Evolutionary conservation across 768 basidiomycete genomes (phyloP), one percentile per base, ranked within the genome.

Genomic region (Boletus eberwhitei): DNA sequence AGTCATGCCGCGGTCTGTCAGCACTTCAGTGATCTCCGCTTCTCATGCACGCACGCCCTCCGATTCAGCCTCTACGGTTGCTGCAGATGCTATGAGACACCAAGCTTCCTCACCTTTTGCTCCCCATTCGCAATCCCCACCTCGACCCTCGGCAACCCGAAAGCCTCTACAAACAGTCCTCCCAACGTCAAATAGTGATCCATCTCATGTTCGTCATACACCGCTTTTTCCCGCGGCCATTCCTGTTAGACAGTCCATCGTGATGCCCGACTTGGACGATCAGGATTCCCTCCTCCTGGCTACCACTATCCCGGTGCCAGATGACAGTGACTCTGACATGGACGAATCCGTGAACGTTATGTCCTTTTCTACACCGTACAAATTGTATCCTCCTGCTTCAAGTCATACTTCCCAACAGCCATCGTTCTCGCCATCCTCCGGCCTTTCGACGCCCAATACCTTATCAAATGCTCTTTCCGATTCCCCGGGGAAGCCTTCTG

Each of bases 311-410:
- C 90, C 89, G n/a, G 77, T 90, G 19, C 89, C 90, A 2, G 85
- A 83, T 59, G 81, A 86, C 61, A 83, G 79, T 58, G 88, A 90
- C 62, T 87, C 84, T 0, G 89, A 88, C 36, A 77, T 75, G 62
- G 75, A 79, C 22, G 72, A 73, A 19, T 80, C 84, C 14, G 69
- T 77, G 24, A 84, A 90, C 59, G 72, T 83, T 17, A 77, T 88
- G 70, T 88, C 88, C 5, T 90, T 92, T 62, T 88, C 89, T 1
- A 74, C 84, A 22, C 83, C 85, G 19, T 87, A 80, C 59, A 82
- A 83, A 61, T 48, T 75, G 19, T 74, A 75, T 67, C 71, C 77
- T 71, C 67, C 77, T 59, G 14, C 73, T 59, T 61, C 70, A 13
- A 69, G 71, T 52, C 72, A 69, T 14, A 70, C 72, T 51, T 78